Conservation (phyloP, 2,329 filamentous ascomycete species). For the Curvularia eragrostidis region DNA sequence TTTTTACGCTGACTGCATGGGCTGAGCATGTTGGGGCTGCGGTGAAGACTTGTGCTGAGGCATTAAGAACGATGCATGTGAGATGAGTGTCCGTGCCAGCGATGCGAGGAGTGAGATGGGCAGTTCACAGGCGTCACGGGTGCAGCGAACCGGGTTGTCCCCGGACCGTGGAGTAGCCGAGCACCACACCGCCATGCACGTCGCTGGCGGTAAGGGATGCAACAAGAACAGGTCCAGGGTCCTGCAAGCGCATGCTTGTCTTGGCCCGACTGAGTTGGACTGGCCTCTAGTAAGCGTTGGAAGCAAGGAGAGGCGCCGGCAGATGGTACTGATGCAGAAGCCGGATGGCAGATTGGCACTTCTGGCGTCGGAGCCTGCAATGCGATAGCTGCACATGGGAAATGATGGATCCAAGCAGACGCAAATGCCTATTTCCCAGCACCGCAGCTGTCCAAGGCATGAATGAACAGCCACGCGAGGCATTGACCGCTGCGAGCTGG, state of each 20-base stretch:
- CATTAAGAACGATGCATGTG: background rate
- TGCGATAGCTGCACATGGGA: background rate
- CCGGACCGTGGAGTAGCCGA: background rate
- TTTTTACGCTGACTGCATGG: constrained; percentile 7
- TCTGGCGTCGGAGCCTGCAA: background rate
- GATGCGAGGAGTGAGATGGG: background rate
- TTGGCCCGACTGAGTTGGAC: background rate
- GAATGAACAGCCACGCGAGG: background rate
- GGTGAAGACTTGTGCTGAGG: background rate
- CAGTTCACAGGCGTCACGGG: background rate
- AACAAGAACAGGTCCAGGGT: constrained; percentile 4
- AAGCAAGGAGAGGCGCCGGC: background rate
- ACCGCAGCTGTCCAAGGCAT: no score
- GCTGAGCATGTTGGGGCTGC: no score
- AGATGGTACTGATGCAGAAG: background rate
- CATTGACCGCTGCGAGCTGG: background rate
- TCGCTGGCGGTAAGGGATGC: background rate
- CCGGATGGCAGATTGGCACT: background rate
- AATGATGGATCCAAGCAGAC: background rate
- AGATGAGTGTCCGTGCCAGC: background rate
- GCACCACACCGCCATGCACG: constrained; percentile 2
- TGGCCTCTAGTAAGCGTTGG: background rate
- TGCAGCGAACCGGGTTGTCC: background rate
- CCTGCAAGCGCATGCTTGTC: background rate
- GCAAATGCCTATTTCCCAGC: no score